phyloP scores from a whole-genome alignment of 2,329 filamentous ascomycete genomes.

The Helminthosporium solani region DNA sequence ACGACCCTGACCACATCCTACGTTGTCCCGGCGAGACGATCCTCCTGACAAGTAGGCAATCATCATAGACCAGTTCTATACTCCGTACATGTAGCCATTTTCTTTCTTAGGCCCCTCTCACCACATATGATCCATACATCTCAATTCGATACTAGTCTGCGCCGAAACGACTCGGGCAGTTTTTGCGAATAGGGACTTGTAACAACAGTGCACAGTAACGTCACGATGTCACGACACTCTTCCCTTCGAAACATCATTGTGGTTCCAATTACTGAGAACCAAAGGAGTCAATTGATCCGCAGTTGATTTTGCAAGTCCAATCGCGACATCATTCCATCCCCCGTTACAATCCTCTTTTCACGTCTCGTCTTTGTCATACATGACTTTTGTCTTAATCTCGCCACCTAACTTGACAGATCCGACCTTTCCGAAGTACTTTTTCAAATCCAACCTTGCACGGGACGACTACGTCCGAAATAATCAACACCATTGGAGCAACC shows the following conservation, averaged over 20 bases:
- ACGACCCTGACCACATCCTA: conserved; percentile 6
- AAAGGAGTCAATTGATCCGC: no score
- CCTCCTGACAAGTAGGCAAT: conserved; percentile 1
- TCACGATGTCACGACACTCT: not conserved
- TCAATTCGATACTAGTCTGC: not conserved
- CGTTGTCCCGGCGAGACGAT: conserved; percentile 2
- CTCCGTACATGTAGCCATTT: conserved; percentile 3
- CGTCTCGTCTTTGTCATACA: no score
- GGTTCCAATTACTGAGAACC: not conserved
- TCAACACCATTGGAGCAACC: no score
- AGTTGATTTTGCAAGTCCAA: no score
- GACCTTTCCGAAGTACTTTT: no score
- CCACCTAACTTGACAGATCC: no score
- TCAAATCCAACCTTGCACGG: no score
- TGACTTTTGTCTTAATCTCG: no score
- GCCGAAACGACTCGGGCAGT: not conserved
- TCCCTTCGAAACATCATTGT: not conserved
- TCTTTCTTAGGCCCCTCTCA: conserved; percentile 9
- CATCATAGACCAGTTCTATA: conserved; percentile 1
- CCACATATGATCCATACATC: not conserved
- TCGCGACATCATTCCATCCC: no score
- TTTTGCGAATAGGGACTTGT: not conserved
- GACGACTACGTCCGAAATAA: no score
- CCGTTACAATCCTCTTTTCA: no score
- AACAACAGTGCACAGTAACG: conserved; percentile 3